Evolutionary conservation across 441 rosid genomes (phyloP), one percentile per base, ranked within the genome.

Genomic region (Populus hybrid): DNA sequence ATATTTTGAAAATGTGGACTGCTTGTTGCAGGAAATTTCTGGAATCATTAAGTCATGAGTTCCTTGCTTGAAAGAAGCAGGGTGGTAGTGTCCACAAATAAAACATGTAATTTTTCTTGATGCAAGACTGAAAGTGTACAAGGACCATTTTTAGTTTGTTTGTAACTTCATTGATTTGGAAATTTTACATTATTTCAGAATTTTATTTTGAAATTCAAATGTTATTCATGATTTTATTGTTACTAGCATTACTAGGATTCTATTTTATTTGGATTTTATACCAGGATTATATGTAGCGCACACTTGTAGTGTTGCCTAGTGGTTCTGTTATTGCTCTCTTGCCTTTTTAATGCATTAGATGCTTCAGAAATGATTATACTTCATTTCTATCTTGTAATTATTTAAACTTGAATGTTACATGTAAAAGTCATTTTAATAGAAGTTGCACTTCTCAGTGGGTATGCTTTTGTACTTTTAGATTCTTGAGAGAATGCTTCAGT

Each of bases 401-500:
- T 26, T 68, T 69, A 26, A 46, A 46, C 70, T 32, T 69, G 64
- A 77, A 65, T 50, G 36, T 18, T 69, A 10, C 59, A 42, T 63
- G 16, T 54, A 42, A 30, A 23, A 20, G 34, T 36, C n/a, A 6
- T 67, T 36, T 54, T 65, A 20, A 61, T 30, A 57, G 54, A 73
- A 70, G 34, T 14, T 81, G 75, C 18, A 20, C 64, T 70, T 61
- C 75, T 79, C 61, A 40, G 8, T 57, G 30, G 2, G 6, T 69
- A 42, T 79, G 75, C 34, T 70, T 77, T 76, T 82, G 35, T 76
- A 65, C 77, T 79, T 81, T 81, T 88, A 97, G 99, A 89, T 87
- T 77, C 85, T 90, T 32, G 88, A 91, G 77, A 91, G 86, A 83
- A 93, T 97, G 97, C 79, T 93, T 71, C 76, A 86, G 69, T 88